phyloP scores from a whole-genome alignment of 176 grass and related monocot species.

The Musa schizocarpa region DNA sequence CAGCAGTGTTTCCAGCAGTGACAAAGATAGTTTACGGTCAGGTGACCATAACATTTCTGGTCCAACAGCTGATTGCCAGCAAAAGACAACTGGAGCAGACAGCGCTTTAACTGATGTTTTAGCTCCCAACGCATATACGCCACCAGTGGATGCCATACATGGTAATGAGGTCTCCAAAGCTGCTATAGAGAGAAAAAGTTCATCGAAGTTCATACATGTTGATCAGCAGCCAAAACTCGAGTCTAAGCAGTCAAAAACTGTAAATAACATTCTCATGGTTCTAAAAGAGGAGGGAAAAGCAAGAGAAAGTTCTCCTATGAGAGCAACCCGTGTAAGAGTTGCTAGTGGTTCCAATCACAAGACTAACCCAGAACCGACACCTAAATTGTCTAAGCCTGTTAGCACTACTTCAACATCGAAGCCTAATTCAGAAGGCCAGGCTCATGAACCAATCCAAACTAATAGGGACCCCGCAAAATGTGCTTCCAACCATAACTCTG shows the following conservation, averaged over 20 bases:
- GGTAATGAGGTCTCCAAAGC: conserved; percentile 25
- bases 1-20: conserved; percentile 77
- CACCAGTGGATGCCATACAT: conserved; percentile 33
- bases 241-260: conserved; percentile 63
- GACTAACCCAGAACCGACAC: conserved; percentile 22
- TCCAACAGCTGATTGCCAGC: conserved; percentile 32
- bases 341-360: conserved; percentile 45
- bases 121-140: conserved; percentile 17
- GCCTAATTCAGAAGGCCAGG: conserved; percentile 40
- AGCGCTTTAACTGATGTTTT: conserved; percentile 28
- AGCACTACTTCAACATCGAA: conserved; percentile 63
- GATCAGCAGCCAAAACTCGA: conserved; percentile 41
- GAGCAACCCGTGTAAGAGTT: conserved; percentile 45
- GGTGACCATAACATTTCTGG: conserved; percentile 44
- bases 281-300: conserved; percentile 64
- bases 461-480: conserved; percentile 40
- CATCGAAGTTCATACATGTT: conserved; percentile 40
- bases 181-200: conserved; percentile 44
- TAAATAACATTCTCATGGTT: conserved; percentile 55
- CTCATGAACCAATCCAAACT: conserved; percentile 40
- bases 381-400: conserved; percentile 45
- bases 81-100: conserved; percentile 27
- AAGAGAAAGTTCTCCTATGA: conserved; percentile 70
- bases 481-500: conserved; percentile 39
- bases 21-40: conserved; percentile 73